These are phyloP conservation scores for Rhodotorula sp. DNA, from an alignment of 1,284 basidiomycete species.

Conservation along the genomic window DNA sequence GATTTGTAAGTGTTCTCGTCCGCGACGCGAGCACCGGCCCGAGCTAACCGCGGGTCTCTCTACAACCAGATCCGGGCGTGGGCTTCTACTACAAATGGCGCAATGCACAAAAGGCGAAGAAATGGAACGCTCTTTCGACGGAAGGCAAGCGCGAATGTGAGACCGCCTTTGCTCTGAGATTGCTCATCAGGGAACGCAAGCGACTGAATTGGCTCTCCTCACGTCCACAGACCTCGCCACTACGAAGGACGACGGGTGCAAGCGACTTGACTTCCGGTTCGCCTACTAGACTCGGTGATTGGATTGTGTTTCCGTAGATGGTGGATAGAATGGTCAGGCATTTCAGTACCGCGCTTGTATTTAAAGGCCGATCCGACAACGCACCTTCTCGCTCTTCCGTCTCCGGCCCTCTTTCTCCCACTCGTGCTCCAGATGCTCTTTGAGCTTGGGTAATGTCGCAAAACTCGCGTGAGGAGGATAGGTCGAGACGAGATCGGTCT, in stretches of 20 bases:
- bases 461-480: conserved; percentile 59
- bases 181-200: background rate
- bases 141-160: conserved; percentile 37
- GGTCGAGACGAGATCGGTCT: conserved; percentile 67
- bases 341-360: no score
- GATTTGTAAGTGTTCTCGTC: conserved; percentile 13
- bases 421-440: conserved; percentile 66
- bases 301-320: background rate
- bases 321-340: no score
- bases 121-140: conserved; percentile 40
- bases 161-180: background rate
- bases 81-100: conserved; percentile 39
- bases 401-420: conserved; percentile 46
- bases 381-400: background rate
- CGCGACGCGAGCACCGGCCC: no score
- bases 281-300: conserved; percentile 22
- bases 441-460: conserved; percentile 73
- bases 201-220: background rate
- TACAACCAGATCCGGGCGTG: conserved; percentile 11
- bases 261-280: conserved; percentile 43
- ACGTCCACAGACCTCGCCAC: conserved; percentile 31
- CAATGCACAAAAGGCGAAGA: conserved; percentile 34
- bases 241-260: conserved; percentile 41
- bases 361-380: no score
- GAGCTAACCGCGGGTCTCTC: no score